These are phyloP conservation scores for Fusarium sp. DNA, from an alignment of 2,329 filamentous ascomycete genomes.

Conservation along the genomic window DNA sequence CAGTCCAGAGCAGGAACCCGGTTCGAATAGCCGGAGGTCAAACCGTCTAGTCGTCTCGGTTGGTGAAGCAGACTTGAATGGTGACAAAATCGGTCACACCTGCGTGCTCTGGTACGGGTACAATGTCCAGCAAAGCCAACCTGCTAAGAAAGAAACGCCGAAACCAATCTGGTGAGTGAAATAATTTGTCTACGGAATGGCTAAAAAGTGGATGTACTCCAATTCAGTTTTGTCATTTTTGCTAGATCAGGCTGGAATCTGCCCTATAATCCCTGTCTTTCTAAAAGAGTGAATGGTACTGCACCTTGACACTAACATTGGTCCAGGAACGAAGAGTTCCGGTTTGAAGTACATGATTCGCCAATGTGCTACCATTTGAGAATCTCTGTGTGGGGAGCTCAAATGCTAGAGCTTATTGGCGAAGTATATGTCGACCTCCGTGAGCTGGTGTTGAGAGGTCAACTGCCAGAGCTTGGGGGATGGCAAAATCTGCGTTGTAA, in stretches of 20 bases:
- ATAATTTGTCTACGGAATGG: conserved; percentile 8
- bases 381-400: conserved; percentile 46
- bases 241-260: conserved; percentile 14
- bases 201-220: conserved; percentile 18
- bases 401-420: conserved; percentile 48
- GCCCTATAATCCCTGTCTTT: conserved; percentile 18
- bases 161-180: conserved; percentile 48
- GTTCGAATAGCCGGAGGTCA: conserved; percentile 9
- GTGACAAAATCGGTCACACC: conserved; percentile 39
- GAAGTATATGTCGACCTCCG: conserved; percentile 46
- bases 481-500: conserved; percentile 45
- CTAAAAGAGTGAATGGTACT: conserved; percentile 18
- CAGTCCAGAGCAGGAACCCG: conserved; percentile 13
- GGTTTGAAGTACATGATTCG: conserved; percentile 46
- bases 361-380: conserved; percentile 49
- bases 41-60: conserved; percentile 36
- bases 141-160: conserved; percentile 35
- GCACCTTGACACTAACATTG: conserved; percentile 31
- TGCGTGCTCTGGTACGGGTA: conserved; percentile 49
- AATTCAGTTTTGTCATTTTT: conserved; percentile 15
- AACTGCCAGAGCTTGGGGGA: conserved; percentile 37
- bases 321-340: conserved; percentile 48
- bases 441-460: conserved; percentile 40
- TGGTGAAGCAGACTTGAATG: conserved; percentile 37
- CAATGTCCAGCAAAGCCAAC: conserved; percentile 44